phyloP scores from a whole-genome alignment of 371 early-diverging fungal species.

The Parasitella parasitica region DNA sequence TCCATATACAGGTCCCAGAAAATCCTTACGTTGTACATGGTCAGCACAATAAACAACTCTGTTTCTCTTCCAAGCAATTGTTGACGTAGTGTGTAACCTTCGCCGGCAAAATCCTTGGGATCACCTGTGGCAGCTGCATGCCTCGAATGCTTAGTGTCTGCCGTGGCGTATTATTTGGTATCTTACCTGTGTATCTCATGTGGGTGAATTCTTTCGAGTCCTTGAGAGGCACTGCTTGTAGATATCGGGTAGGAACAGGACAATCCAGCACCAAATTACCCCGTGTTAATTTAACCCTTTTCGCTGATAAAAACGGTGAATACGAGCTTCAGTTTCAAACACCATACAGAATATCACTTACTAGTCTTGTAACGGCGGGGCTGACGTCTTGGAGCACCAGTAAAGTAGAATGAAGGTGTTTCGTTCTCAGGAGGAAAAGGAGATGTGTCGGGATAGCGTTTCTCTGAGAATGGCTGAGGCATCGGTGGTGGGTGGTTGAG shows the following conservation, averaged over 20 bases:
- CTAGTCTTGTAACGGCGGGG: slow-evolving; percentile 66
- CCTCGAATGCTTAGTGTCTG: slow-evolving; percentile 42
- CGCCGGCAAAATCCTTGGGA: slow-evolving; percentile 75
- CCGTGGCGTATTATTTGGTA: too few species aligned
- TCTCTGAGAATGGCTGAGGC: slow-evolving; percentile 16
- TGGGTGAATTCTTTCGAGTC: slow-evolving; percentile 67
- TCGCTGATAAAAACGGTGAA: slow-evolving; percentile 22
- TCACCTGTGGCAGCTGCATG: slow-evolving; percentile 86
- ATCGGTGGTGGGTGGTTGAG: neutral
- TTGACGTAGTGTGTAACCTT: slow-evolving; percentile 80
- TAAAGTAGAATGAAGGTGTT: slow-evolving; percentile 28
- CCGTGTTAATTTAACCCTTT: slow-evolving; percentile 64
- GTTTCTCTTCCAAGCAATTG: slow-evolving; percentile 75
- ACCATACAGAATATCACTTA: slow-evolving; percentile 23
- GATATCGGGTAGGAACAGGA: slow-evolving; percentile 65
- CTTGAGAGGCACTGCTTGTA: slow-evolving; percentile 55
- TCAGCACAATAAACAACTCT: slow-evolving; percentile 86
- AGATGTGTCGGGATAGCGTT: neutral
- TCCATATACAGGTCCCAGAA: neutral
- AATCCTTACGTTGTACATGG: slow-evolving; percentile 42
- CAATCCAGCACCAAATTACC: slow-evolving; percentile 81
- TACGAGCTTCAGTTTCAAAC: too few species aligned
- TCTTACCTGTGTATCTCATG: slow-evolving; percentile 53
- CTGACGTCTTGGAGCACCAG: slow-evolving; percentile 55
- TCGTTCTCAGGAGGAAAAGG: slow-evolving; percentile 2